Conservation (phyloP, 345 rosid genomes). For the Arabis hirsuta region DNA sequence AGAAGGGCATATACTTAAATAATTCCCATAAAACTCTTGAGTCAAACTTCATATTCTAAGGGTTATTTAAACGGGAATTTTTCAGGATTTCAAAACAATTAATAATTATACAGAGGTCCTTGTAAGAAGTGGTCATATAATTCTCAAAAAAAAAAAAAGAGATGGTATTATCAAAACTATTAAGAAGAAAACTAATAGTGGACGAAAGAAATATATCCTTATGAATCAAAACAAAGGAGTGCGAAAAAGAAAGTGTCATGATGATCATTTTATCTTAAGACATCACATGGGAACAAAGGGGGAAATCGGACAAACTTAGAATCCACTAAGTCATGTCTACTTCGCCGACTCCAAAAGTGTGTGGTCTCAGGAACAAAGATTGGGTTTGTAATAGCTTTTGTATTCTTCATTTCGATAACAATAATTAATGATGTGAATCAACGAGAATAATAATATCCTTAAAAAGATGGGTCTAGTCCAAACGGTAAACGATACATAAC, state of each 20-base stretch:
- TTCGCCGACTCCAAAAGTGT: constrained; percentile 39
- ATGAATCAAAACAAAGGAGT: constrained; percentile 31
- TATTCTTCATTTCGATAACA: constrained; percentile 10
- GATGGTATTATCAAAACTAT: background rate
- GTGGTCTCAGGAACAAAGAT: constrained; percentile 39
- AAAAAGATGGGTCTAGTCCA: background rate
- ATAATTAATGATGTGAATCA: constrained; percentile 26
- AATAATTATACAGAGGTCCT: background rate
- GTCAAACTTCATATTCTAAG: background rate
- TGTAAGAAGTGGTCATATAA: background rate
- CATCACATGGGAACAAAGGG: constrained; percentile 41
- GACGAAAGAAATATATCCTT: constrained; percentile 34
- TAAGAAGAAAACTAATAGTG: background rate
- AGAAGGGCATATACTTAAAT: background rate
- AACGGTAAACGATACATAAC: background rate
- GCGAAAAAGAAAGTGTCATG: constrained; percentile 22
- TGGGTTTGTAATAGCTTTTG: constrained; percentile 23
- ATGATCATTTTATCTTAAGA: constrained; percentile 39
- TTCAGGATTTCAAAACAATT: background rate
- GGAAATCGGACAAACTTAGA: constrained; percentile 41
- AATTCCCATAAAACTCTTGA: background rate
- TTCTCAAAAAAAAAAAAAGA: no score
- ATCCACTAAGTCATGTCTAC: constrained; percentile 45
- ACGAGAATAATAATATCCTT: constrained; percentile 19
- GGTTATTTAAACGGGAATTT: background rate